phyloP scores from a whole-genome alignment of 805 yeast genomes.

The Saccharomyces cerevisiae region DNA sequence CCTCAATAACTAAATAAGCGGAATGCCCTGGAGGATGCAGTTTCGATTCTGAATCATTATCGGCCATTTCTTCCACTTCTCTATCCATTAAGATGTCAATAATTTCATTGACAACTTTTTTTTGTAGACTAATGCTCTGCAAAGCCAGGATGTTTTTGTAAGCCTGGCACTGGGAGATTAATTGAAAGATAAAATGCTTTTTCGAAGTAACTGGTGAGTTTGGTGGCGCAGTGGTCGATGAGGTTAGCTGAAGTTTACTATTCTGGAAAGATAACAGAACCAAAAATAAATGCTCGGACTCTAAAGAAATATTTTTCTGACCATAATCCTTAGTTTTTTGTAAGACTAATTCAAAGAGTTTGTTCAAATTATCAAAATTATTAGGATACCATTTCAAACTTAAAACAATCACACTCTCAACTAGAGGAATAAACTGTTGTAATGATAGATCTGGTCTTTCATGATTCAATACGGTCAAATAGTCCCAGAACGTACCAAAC shows the following conservation, averaged over 20 bases:
- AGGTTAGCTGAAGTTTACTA: not conserved
- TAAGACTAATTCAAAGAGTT: constrained; percentile 48
- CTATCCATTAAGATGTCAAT: constrained; percentile 45
- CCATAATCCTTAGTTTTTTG: constrained; percentile 33
- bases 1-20: constrained; percentile 7
- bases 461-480: constrained; percentile 38
- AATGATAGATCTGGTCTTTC: constrained; percentile 56
- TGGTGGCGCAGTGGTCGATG: not conserved
- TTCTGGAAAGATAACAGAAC: not conserved
- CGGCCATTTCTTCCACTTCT: constrained; percentile 32
- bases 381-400: constrained; percentile 61
- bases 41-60: constrained; percentile 38
- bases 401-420: constrained; percentile 58
- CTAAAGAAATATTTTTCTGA: not conserved
- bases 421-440: constrained; percentile 55
- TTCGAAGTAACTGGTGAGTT: not conserved
- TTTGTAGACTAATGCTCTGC: constrained; percentile 35
- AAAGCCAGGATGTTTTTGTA: constrained; percentile 16
- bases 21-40: not conserved
- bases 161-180: constrained; percentile 19
- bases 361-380: constrained; percentile 49
- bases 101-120: constrained; percentile 51
- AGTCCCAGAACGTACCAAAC: constrained; percentile 56
- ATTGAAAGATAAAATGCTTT: constrained; percentile 9
- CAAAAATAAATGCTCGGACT: not conserved